phyloP scores from a whole-genome alignment of 1,139 yeast species.

The Protomyces gravidus region DNA sequence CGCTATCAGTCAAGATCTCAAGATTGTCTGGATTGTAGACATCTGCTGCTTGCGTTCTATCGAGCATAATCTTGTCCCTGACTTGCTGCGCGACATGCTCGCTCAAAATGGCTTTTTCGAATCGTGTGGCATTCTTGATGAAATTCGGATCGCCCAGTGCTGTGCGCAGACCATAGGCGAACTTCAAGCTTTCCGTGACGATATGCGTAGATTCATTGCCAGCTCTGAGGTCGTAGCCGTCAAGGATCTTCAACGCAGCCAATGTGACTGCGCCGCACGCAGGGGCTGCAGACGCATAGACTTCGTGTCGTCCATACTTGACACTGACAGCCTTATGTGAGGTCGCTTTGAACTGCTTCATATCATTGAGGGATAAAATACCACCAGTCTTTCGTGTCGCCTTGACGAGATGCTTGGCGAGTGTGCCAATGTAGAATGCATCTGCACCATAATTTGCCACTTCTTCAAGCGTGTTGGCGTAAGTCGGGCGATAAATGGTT shows the following conservation, averaged over 20 bases:
- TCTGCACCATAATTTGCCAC: slow-evolving; percentile 73
- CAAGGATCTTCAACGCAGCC: slow-evolving; percentile 64
- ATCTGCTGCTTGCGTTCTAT: slow-evolving; percentile 49
- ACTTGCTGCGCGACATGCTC: slow-evolving; percentile 57
- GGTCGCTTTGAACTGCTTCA: slow-evolving; percentile 54
- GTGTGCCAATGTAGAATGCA: slow-evolving; percentile 70
- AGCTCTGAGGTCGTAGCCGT: slow-evolving; percentile 44
- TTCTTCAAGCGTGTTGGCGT: slow-evolving; percentile 61
- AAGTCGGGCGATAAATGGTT: slow-evolving; percentile 52
- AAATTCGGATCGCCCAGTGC: slow-evolving; percentile 63
- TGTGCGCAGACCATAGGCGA: slow-evolving; percentile 74
- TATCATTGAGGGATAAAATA: slow-evolving; percentile 57
- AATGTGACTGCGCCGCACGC: slow-evolving; percentile 78
- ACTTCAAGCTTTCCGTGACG: slow-evolving; percentile 82
- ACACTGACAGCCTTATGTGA: slow-evolving; percentile 55
- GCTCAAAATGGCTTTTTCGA: slow-evolving; percentile 42
- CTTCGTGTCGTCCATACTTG: slow-evolving; percentile 47
- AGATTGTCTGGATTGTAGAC: slow-evolving; percentile 58
- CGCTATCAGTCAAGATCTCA: slow-evolving; percentile 26
- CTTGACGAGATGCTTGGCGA: slow-evolving; percentile 53
- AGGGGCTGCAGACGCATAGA: slow-evolving; percentile 66
- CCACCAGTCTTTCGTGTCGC: slow-evolving; percentile 55
- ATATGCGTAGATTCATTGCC: slow-evolving; percentile 42
- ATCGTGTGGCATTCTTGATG: slow-evolving; percentile 35
- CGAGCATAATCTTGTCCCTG: slow-evolving; percentile 45